Conservation (phyloP, 495 filamentous ascomycete species). For the Lasiosphaeriaceae sp. region DNA sequence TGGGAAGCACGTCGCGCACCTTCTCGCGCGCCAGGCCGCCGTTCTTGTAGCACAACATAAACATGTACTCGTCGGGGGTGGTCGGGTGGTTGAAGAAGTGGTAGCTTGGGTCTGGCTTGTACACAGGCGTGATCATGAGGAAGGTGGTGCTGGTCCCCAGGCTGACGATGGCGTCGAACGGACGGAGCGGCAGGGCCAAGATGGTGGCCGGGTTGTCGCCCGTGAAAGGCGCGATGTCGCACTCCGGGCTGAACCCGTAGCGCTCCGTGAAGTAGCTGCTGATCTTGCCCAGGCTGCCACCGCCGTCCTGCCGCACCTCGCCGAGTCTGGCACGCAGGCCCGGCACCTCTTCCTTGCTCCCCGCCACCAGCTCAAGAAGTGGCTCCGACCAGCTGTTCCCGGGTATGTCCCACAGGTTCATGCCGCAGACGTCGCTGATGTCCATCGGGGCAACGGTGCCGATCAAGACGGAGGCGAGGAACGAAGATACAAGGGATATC, state of each 20-base stretch:
- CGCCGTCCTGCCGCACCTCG: slow-evolving; percentile 72
- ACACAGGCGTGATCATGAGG: slow-evolving; percentile 89
- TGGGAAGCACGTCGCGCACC: slow-evolving; percentile 64
- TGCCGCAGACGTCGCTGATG: slow-evolving; percentile 91
- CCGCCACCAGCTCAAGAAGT: slow-evolving; percentile 73
- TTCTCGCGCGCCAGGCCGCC: slow-evolving; percentile 88
- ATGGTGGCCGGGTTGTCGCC: slow-evolving; percentile 97
- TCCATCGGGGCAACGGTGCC: slow-evolving; percentile 84
- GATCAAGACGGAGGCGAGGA: slow-evolving; percentile 87
- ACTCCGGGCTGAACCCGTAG: slow-evolving; percentile 73
- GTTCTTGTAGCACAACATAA: slow-evolving; percentile 99
- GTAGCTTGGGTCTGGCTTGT: slow-evolving; percentile 79
- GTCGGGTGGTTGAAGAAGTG: slow-evolving; percentile 91
- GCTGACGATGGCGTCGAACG: slow-evolving; percentile 87
- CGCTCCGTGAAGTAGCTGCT: slow-evolving; percentile 69
- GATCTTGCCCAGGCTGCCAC: slow-evolving; percentile 69
- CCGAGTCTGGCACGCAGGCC: slow-evolving; percentile 79
- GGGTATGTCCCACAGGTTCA: slow-evolving; percentile 94
- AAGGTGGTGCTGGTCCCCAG: slow-evolving; percentile 95
- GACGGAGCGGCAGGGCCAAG: slow-evolving; percentile 77
- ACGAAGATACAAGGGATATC: slow-evolving; percentile 92
- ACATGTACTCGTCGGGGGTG: slow-evolving; percentile 82
- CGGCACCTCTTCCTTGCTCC: slow-evolving; percentile 59
- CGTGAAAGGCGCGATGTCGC: slow-evolving; percentile 78
- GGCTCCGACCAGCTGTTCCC: slow-evolving; percentile 66